These are phyloP conservation scores for Bremia lactucae DNA, from an alignment of 352 stramenopile genomes.

Conservation along the genomic window DNA sequence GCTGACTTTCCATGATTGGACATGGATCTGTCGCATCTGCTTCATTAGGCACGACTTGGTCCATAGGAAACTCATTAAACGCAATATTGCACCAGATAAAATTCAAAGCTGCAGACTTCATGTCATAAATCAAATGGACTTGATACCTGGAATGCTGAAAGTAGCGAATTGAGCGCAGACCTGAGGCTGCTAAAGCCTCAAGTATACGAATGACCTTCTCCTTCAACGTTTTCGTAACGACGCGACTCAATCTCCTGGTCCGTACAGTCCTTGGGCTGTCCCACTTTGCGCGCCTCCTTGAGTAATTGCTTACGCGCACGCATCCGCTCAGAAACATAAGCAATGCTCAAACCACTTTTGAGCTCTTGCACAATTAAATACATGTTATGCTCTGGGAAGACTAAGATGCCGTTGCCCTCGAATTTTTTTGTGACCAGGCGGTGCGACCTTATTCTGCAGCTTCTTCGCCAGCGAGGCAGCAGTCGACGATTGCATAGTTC, in stretches of 20 bases:
- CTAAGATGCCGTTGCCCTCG: conserved; percentile 86
- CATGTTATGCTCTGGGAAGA: conserved; percentile 86
- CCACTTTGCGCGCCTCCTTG: conserved; percentile 64
- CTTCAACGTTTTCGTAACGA: conserved; percentile 43
- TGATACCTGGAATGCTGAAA: conserved; percentile 97
- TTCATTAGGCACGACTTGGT: conserved; percentile 79
- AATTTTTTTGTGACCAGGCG: conserved; percentile 77
- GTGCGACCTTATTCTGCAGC: conserved; percentile 50
- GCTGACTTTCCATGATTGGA: conserved; percentile 74
- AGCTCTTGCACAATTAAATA: conserved; percentile 94
- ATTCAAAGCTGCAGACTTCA: conserved; percentile 93
- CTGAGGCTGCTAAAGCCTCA: conserved; percentile 96
- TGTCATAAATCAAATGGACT: conserved; percentile 98
- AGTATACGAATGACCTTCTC: conserved; percentile 92
- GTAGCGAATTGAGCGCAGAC: conserved; percentile 97
- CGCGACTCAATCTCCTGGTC: conserved; percentile 71
- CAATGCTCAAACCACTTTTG: conserved; percentile 97
- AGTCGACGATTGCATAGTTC: conserved; percentile 32
- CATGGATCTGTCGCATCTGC: conserved; percentile 83
- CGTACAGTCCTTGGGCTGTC: conserved; percentile 33
- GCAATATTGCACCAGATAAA: conserved; percentile 92
- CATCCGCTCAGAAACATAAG: conserved; percentile 94
- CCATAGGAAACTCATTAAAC: conserved; percentile 76
- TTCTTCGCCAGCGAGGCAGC: conserved; percentile 42
- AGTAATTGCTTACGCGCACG: conserved; percentile 58